These are phyloP conservation scores for Suillus weaverae DNA, from an alignment of 768 basidiomycete species.

Conservation along the genomic window DNA sequence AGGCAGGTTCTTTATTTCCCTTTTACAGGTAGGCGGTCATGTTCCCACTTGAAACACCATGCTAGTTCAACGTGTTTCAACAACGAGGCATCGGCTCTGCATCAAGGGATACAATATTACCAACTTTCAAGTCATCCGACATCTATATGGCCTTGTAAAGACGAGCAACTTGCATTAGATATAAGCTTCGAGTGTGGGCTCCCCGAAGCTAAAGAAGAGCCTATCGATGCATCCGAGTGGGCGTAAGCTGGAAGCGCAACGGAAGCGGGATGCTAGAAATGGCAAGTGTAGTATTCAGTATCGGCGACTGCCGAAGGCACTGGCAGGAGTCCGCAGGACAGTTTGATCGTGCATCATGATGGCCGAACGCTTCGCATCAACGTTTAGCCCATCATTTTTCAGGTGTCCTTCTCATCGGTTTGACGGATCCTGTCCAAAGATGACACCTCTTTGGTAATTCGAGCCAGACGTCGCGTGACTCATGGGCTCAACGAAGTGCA, in stretches of 20 bases:
- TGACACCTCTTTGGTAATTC: background rate
- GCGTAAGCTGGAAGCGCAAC: background rate
- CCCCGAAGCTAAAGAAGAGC: background rate
- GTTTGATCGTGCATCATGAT: background rate
- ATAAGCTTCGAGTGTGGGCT: background rate
- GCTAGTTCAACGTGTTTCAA: background rate
- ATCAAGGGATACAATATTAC: background rate
- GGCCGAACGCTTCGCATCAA: background rate
- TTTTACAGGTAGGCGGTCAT: constrained; percentile 16
- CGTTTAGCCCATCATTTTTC: background rate
- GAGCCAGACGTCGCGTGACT: background rate
- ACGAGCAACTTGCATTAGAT: background rate
- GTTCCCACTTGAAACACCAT: background rate
- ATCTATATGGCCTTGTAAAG: background rate
- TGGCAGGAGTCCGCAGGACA: background rate
- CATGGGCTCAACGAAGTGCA: background rate
- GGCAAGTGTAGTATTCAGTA: constrained; percentile 1
- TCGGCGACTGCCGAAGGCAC: background rate
- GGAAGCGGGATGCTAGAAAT: background rate
- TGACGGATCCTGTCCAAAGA: background rate
- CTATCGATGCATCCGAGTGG: constrained; percentile 1
- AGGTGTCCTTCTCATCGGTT: background rate
- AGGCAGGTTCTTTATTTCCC: constrained; percentile 18
- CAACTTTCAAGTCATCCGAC: background rate
- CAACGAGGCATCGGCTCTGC: background rate